Conservation (phyloP, 2,329 filamentous ascomycete species). For the Penicillium sp. region DNA sequence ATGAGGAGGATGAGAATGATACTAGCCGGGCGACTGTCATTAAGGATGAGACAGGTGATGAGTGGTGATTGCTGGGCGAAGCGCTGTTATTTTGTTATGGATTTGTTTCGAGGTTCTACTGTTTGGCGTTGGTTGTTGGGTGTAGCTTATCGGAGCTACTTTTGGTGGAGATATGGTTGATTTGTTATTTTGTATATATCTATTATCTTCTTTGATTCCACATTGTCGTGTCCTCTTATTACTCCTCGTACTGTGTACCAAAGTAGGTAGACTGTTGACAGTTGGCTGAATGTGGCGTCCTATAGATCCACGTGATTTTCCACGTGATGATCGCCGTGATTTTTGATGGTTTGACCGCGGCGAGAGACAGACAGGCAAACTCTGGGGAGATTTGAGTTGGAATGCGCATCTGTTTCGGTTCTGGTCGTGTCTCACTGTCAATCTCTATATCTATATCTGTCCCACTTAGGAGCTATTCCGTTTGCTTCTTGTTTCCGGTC, state of each 20-base stretch:
- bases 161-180: neutral
- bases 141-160: too few relatives aligned
- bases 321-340: slow-evolving; percentile 5
- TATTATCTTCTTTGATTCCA: slow-evolving; percentile 1
- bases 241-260: too few relatives aligned
- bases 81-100: neutral
- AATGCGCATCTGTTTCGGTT: neutral
- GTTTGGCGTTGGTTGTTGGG: slow-evolving; percentile 20
- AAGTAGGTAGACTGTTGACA: too few relatives aligned
- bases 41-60: slow-evolving; percentile 32
- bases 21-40: slow-evolving; percentile 33
- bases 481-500: neutral
- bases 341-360: slow-evolving; percentile 1
- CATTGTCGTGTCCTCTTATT: too few relatives aligned
- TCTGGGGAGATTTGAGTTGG: neutral
- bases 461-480: neutral
- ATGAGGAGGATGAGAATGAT: slow-evolving; percentile 36
- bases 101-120: slow-evolving; percentile 6
- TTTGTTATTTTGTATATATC: slow-evolving; percentile 16
- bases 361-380: neutral
- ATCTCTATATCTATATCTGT: neutral
- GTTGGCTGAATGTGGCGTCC: too few relatives aligned
- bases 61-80: too few relatives aligned
- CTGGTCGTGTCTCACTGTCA: neutral
- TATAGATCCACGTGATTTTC: slow-evolving; percentile 3